Conservation (phyloP, 1,284 basidiomycete species). For the Pseudozyma hubeiensis region DNA sequence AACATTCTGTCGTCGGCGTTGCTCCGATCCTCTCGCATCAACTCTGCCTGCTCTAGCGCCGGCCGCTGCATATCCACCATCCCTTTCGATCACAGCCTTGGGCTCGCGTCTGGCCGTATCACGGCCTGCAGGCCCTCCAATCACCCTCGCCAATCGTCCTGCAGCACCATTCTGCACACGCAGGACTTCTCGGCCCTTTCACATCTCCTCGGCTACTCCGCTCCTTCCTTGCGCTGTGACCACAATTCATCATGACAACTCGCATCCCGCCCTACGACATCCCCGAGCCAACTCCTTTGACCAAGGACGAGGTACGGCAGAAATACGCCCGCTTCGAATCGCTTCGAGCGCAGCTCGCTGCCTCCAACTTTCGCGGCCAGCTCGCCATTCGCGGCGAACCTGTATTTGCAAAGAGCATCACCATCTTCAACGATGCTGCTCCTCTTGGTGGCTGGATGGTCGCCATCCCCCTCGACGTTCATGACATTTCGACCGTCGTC, state of each 20-base stretch:
- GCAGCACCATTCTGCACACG: conserved; percentile 51
- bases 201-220: background rate
- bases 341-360: conserved; percentile 26
- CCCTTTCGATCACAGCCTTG: conserved; percentile 1
- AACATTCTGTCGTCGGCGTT: background rate
- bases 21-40: background rate
- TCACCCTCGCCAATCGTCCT: conserved; percentile 10
- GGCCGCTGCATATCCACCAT: conserved; percentile 6
- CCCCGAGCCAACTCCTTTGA: conserved; percentile 35
- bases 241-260: conserved; percentile 20
- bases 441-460: conserved; percentile 56
- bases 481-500: conserved; percentile 50
- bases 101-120: conserved; percentile 18
- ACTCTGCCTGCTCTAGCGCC: conserved; percentile 25
- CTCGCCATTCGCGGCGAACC: conserved; percentile 44
- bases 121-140: conserved; percentile 42
- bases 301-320: conserved; percentile 23
- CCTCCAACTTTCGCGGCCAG: conserved; percentile 34
- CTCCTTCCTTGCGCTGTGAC: background rate
- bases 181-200: conserved; percentile 17
- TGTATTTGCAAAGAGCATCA: conserved; percentile 43
- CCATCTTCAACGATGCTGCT: conserved; percentile 58
- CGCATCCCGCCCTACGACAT: conserved; percentile 49
- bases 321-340: conserved; percentile 34
- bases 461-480: conserved; percentile 35